phyloP scores from a whole-genome alignment of 2,329 filamentous ascomycete species.

The Pseudogymnoascus sp. region DNA sequence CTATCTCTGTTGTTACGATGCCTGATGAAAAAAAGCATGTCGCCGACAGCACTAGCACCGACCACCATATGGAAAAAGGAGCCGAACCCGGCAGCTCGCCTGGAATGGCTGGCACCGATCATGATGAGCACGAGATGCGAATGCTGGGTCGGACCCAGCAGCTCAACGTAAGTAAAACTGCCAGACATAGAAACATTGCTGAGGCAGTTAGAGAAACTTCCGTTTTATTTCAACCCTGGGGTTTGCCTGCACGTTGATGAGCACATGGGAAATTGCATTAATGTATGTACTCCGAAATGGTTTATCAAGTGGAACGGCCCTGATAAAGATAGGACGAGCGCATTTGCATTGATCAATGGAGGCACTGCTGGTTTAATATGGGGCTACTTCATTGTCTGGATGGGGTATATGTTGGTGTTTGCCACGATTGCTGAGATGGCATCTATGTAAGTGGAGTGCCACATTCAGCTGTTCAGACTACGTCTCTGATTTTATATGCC shows the following conservation, averaged over 20 bases:
- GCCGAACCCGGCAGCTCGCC: constrained; percentile 19
- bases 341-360: constrained; percentile 21
- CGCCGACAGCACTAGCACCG: constrained; percentile 2
- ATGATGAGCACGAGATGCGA: constrained; percentile 30
- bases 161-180: constrained; percentile 19
- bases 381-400: constrained; percentile 30
- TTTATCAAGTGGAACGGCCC: constrained; percentile 9
- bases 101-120: constrained; percentile 22
- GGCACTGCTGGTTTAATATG: constrained; percentile 31
- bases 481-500: background rate
- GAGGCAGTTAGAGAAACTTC: constrained; percentile 31
- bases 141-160: constrained; percentile 27
- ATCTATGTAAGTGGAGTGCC: constrained; percentile 20
- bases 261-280: constrained; percentile 37
- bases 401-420: constrained; percentile 26
- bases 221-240: constrained; percentile 34
- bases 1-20: background rate
- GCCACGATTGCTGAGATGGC: constrained; percentile 25
- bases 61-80: constrained; percentile 11
- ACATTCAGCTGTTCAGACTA: background rate
- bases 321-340: constrained; percentile 30
- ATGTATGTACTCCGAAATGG: constrained; percentile 22
- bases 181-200: background rate
- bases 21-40: background rate
- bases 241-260: constrained; percentile 36